These are phyloP conservation scores for Fusarium albidum DNA, from an alignment of 2,329 filamentous ascomycete species.

Conservation along the genomic window DNA sequence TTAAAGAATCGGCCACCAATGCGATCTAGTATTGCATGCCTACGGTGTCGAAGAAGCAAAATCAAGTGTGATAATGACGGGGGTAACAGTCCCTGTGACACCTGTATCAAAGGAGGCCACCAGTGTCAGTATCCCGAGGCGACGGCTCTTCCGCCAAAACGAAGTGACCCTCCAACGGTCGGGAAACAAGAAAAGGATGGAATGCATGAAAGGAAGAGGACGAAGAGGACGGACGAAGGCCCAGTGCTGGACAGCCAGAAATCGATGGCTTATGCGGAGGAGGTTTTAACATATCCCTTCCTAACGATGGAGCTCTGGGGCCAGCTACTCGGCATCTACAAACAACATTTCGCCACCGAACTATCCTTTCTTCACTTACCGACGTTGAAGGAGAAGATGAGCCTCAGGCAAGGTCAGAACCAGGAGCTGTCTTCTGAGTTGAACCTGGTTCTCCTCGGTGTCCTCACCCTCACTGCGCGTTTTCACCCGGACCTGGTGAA, in stretches of 20 bases:
- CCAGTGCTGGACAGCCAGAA: constrained; percentile 49
- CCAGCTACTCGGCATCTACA: constrained; percentile 74
- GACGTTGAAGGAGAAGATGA: constrained; percentile 64
- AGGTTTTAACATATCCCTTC: constrained; percentile 68
- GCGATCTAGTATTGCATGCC: constrained; percentile 82
- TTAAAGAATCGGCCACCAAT: constrained; percentile 57
- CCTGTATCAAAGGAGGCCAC: constrained; percentile 75
- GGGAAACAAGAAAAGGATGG: constrained; percentile 53
- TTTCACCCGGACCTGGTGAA: constrained; percentile 70
- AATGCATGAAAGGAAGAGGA: constrained; percentile 58
- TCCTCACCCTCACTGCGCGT: constrained; percentile 73
- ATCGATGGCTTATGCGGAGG: constrained; percentile 55
- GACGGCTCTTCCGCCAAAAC: constrained; percentile 48
- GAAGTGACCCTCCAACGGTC: constrained; percentile 47
- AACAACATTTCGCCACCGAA: constrained; percentile 75
- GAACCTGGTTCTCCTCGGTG: constrained; percentile 69
- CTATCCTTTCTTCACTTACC: constrained; percentile 75
- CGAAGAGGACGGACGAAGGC: constrained; percentile 54
- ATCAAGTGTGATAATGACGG: constrained; percentile 88
- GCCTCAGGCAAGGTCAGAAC: constrained; percentile 49
- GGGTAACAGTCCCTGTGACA: constrained; percentile 74
- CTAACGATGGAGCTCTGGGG: constrained; percentile 73
- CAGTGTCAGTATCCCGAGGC: constrained; percentile 75
- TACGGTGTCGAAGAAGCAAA: constrained; percentile 79
- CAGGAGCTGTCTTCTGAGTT: constrained; percentile 54